Base-by-base conservation (phyloP, 306 rosid genomes). In the Spatholobus suberectus region DNA sequence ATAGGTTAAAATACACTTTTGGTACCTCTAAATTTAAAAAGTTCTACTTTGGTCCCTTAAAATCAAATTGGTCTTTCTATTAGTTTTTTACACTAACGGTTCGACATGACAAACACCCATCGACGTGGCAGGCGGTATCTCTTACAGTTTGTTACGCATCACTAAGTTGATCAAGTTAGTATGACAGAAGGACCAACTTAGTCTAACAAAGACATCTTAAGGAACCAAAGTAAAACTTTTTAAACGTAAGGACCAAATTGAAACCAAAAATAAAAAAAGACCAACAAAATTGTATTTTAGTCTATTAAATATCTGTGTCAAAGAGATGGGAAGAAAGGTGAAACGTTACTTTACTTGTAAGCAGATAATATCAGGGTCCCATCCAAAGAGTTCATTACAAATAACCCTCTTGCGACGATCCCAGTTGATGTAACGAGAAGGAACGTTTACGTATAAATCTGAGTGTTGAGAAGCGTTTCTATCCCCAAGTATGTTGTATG, bases 401-500 rank as follows among this genome's bases (percentile, higher is more conserved):
- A 94, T 88, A 75, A 91, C 86, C 43, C 74, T 83, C 86, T 77
- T 87, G 12, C 98, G 90, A 23, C 76, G 88, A 74, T 85, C 76
- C 98, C 98, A 94, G 20, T 82, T 77, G 76, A 94, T 40, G 73
- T 89, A 90, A 26, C 40, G 47, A 27, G 89, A 81, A 82, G 98
- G 97, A 89, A 89, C 89, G 47, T 93, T 93, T 27, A 81, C 10
- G 58, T 95, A 95, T 43, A 95, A 66, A 76, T 91, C 97, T 37
- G 72, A 43, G 86, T 95, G 98, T 24, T 73, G 51, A 52, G 72
- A 90, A 84, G 95, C 92, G 82, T 95, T 91, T 80, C 92, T 86
- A 70, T 87, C 94, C 2, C 78, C 97, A 75, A 93, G 83, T 55
- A 93, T 89, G 87, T 95, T 94, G 80, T 94, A 94, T 6, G 98